phyloP scores from a whole-genome alignment of 768 basidiomycete species.

The Agrocybe chaxingu region DNA sequence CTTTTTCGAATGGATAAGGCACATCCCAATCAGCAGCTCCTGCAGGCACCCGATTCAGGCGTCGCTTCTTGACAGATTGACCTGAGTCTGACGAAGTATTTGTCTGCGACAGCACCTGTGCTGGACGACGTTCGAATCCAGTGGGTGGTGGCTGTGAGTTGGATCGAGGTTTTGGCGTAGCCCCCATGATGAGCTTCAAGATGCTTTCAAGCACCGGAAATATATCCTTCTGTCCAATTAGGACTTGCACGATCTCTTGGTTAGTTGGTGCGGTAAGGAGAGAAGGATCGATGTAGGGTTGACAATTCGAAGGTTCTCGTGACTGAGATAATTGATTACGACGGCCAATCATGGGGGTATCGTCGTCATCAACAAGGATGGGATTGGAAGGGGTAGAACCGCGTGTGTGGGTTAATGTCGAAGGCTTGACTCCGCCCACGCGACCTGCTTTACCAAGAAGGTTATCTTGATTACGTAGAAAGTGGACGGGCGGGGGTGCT shows the following conservation, averaged over 20 bases:
- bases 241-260: slow-evolving; percentile 56
- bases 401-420: slow-evolving; percentile 41
- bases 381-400: slow-evolving; percentile 62
- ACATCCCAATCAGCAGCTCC: slow-evolving; percentile 83
- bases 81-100: not conserved
- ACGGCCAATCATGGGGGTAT: slow-evolving; percentile 24
- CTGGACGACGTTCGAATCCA: slow-evolving; percentile 9
- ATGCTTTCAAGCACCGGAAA: slow-evolving; percentile 64
- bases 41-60: slow-evolving; percentile 66
- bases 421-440: slow-evolving; percentile 62
- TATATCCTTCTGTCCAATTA: slow-evolving; percentile 63
- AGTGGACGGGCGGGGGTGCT: slow-evolving; percentile 60
- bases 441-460: slow-evolving; percentile 72
- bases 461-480: slow-evolving; percentile 70
- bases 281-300: slow-evolving; percentile 34
- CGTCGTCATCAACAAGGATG: slow-evolving; percentile 66
- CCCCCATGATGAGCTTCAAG: slow-evolving; percentile 50
- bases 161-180: slow-evolving; percentile 5
- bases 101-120: not conserved
- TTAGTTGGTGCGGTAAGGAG: slow-evolving; percentile 47
- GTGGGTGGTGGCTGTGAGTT: slow-evolving; percentile 12
- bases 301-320: slow-evolving; percentile 7
- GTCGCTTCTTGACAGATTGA: slow-evolving; percentile 52
- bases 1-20: slow-evolving; percentile 70
- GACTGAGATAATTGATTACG: slow-evolving; percentile 1